Conservation (phyloP, 1,284 basidiomycete genomes). For the Inonotus obliquus region DNA sequence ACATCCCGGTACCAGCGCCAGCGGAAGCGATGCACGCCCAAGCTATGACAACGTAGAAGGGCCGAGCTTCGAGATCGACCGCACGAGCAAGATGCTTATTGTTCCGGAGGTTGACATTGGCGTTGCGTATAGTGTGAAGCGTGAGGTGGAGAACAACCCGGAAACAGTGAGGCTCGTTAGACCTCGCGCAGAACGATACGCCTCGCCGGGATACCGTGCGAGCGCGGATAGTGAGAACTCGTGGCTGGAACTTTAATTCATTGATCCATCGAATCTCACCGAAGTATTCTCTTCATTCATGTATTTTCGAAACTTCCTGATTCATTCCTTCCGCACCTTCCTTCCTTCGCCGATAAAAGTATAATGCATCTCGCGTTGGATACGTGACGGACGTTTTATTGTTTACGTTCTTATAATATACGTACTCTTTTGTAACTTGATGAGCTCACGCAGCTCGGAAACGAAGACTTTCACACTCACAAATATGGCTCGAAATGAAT, state of each 20-base stretch:
- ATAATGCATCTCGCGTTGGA: background rate
- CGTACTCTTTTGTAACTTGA: background rate
- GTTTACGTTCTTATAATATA: background rate
- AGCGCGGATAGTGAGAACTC: background rate
- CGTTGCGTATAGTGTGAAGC: conserved; percentile 1
- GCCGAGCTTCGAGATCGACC: background rate
- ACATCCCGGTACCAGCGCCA: background rate
- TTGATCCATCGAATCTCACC: background rate
- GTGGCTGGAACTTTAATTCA: background rate
- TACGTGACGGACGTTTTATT: background rate
- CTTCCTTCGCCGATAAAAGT: background rate
- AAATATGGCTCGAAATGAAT: background rate
- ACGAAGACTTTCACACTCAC: background rate
- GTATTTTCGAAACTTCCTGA: background rate
- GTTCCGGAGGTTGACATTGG: conserved; percentile 4
- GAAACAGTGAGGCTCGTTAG: background rate
- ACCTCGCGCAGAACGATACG: background rate
- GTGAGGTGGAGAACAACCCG: background rate
- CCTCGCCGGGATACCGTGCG: too few species aligned
- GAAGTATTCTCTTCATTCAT: background rate
- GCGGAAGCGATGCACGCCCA: background rate
- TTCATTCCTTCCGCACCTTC: background rate
- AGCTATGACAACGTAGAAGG: background rate
- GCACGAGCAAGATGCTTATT: background rate
- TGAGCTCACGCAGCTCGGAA: background rate